phyloP scores from a whole-genome alignment of 192 early-diverging fungal genomes.

The Mortierella antarctica region DNA sequence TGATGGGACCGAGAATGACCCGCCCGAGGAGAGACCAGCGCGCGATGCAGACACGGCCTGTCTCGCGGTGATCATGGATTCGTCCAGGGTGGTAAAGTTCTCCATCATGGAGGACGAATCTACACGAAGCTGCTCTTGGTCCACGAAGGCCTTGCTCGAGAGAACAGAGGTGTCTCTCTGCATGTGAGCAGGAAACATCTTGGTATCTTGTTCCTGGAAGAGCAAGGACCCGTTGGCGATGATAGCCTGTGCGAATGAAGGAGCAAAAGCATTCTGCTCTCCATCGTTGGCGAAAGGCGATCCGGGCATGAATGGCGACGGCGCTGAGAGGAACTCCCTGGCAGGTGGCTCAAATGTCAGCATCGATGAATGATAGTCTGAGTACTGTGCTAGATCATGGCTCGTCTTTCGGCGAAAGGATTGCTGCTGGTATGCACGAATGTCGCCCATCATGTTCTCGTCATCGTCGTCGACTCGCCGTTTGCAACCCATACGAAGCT shows the following conservation, averaged over 20 bases:
- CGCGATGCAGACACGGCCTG: neutral
- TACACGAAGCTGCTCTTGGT: constrained; percentile 12
- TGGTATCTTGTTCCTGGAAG: neutral
- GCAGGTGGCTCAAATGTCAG: constrained; percentile 1
- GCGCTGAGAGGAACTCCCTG: constrained; percentile 8
- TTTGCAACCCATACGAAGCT: constrained; percentile 8
- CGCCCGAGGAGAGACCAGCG: constrained; percentile 2
- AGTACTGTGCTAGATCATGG: constrained; percentile 12
- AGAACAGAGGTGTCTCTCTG: constrained; percentile 8
- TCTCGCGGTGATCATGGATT: constrained; percentile 12
- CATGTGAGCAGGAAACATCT: neutral
- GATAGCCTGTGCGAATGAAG: constrained; percentile 24
- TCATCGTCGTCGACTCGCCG: constrained; percentile 32
- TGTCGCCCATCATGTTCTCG: constrained; percentile 10
- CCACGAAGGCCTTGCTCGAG: neutral
- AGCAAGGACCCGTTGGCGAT: neutral
- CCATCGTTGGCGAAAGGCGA: constrained; percentile 47
- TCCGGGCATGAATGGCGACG: constrained; percentile 44
- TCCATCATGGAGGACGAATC: constrained; percentile 30
- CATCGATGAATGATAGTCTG: neutral
- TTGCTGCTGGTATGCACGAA: constrained; percentile 11
- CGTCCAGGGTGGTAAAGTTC: constrained; percentile 35
- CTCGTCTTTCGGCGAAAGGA: constrained; percentile 37
- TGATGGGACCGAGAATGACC: constrained; percentile 24
- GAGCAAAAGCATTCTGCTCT: constrained; percentile 20